A percentile compares a stretch with the other conserved stretches of the same genome.
phyloP scores from a whole-genome alignment of 2,329 filamentous ascomycete species.

The Penicillium rolfsii region DNA sequence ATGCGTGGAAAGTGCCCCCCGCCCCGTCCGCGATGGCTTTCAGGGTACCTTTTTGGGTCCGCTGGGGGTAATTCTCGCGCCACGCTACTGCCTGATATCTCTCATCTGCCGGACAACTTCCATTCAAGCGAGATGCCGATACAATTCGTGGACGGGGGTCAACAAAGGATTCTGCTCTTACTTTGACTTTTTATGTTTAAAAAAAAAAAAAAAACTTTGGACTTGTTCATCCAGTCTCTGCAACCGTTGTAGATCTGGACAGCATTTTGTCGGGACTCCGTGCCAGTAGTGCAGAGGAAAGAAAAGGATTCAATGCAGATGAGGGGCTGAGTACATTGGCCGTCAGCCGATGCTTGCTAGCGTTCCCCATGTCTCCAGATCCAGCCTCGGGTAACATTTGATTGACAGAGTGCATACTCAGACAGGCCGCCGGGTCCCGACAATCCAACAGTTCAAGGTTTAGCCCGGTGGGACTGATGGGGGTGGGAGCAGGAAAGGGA shows the following conservation, averaged over 20 bases:
- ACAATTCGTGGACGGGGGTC: not conserved
- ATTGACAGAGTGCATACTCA: slow-evolving; percentile 21
- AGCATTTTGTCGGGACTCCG: not conserved
- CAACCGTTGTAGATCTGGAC: slow-evolving; percentile 11
- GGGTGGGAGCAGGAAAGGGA: not conserved
- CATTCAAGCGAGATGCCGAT: not conserved
- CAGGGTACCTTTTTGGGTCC: slow-evolving; percentile 11
- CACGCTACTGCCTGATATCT: slow-evolving; percentile 2
- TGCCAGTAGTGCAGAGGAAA: not conserved
- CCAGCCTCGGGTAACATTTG: slow-evolving; percentile 26
- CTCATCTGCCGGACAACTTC: not conserved
- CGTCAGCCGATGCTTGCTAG: slow-evolving; percentile 23
- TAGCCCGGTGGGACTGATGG: slow-evolving; percentile 18
- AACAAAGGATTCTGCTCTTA: not conserved
- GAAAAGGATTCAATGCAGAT: slow-evolving; percentile 3
- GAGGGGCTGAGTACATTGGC: slow-evolving; percentile 17
- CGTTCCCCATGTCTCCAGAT: slow-evolving; percentile 19
- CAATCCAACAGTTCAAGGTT: slow-evolving; percentile 25
- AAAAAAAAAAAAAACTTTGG: not conserved
- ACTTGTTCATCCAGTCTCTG: not conserved
- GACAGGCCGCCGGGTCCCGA: slow-evolving; percentile 16
- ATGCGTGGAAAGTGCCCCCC: slow-evolving; percentile 18
- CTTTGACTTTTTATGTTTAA: not conserved
- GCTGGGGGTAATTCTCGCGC: not conserved
- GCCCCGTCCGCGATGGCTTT: slow-evolving; percentile 12